A percentile compares a stretch with the other conserved stretches of the same genome.
These are phyloP conservation scores for Fragilaria crotonensis DNA, from an alignment of 108 stramenopile genomes.

Conservation along the genomic window DNA sequence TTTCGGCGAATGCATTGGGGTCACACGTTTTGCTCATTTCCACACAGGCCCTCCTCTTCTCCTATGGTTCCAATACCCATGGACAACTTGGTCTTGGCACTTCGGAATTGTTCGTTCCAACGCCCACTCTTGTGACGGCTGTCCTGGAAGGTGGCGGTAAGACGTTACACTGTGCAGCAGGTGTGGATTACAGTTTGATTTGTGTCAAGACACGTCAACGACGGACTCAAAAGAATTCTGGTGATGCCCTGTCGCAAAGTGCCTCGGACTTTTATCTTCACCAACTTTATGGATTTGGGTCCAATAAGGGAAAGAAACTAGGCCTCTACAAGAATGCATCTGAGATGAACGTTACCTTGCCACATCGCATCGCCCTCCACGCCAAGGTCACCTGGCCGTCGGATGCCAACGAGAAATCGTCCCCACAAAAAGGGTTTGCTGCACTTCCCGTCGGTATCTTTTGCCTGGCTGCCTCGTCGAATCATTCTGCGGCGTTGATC, in stretches of 20 bases:
- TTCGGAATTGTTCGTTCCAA: conserved; percentile 27
- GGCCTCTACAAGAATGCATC: conserved; percentile 48
- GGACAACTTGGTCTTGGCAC: conserved; percentile 74
- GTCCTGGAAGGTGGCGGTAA: conserved; percentile 81
- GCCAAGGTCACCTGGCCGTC: conserved; percentile 37
- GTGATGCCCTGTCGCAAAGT: conserved; percentile 13
- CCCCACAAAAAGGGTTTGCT: too few species aligned
- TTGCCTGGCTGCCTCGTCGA: conserved; percentile 54
- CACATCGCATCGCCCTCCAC: conserved; percentile 71
- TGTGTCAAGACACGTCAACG: conserved; percentile 62
- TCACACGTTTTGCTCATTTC: conserved; percentile 75
- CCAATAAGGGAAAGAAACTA: conserved; percentile 67
- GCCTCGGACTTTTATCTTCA: conserved; percentile 36
- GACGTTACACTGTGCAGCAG: conserved; percentile 68
- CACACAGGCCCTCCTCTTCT: conserved; percentile 63
- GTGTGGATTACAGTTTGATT: conserved; percentile 70
- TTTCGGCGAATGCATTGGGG: conserved; percentile 76
- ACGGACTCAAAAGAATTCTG: conserved; percentile 7
- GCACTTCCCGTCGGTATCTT: conserved; percentile 71
- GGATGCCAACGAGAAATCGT: not conserved
- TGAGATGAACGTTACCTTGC: conserved; percentile 42
- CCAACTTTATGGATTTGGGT: conserved; percentile 81
- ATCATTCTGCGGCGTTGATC: conserved; percentile 76
- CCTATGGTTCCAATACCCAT: conserved; percentile 66
- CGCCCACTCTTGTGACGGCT: conserved; percentile 67